Base-by-base conservation (phyloP, 129 eudicot species). In the Heracleum sosnowskyi region DNA sequence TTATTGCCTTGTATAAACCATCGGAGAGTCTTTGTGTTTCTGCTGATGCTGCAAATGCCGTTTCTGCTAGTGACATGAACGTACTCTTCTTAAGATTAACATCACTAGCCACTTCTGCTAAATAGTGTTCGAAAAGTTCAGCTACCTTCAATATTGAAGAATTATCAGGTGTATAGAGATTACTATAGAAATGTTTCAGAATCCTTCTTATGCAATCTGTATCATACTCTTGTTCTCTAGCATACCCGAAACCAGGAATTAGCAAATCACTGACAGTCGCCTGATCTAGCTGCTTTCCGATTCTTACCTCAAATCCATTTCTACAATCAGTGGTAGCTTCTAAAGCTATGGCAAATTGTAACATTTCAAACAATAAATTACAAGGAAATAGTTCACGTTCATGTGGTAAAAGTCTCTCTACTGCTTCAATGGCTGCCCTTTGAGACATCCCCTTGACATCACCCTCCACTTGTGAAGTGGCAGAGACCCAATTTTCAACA, bases 1-100 rank as follows among this genome's bases (percentile, higher is more conserved):
- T 90, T 0, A 90, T 79, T 6, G 94, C 93, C 69, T 83, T 82
- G 81, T 93, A 93, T 41, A 93, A 55, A 12, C 89, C 92, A 66
- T 89, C 96, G 0, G 86, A 83, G 39, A 13, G 28, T 73, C 90
- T 79, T 7, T 81, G 69, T 1, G 79, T 79, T 63, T 89, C 91
- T 20, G 18, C 69, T 7, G 87, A 84, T 17, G 84, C 85, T 33
- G 89, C 86, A 66, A 78, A 72, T 0, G 90, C 78, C 88, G 90
- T 79, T 33, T 90, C 91, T 10, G 89, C 90, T 15, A 93, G 77
- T 49, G 84, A 79, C 0, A 77, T 33, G 29, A 93, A 93, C 3
- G 90, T 82, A 51, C 35, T 63, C 57, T 79, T 79, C 63, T 78
- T 83, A 82, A 90, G 40, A 41, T 93, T 91, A 29, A 81, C 80